Base-by-base conservation (phyloP, 768 basidiomycete species). In the Tricholoma bakamatsutake region DNA sequence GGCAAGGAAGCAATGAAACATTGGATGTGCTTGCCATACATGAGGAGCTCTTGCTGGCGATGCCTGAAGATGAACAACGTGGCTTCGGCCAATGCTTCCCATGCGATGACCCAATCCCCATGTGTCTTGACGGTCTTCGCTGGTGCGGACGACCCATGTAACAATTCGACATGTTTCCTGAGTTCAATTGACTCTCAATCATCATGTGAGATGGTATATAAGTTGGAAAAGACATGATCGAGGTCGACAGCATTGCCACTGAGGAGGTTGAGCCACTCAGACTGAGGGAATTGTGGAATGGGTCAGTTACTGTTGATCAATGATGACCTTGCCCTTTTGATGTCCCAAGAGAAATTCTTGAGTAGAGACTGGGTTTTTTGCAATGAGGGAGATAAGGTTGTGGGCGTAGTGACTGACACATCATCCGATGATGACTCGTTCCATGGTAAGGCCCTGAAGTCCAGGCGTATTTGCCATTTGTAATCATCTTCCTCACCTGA, bases 251-350 rank as follows among this genome's bases (percentile, higher is more conserved):
- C 18, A 1, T 30, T 34, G 17, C 67, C 65, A 0, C 45, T 0
- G 24, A 71, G 39, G 24, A 72, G 46, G 52, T 64, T 63, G 34
- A 24, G 18, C 68, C 68, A 71, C 30, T 68, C 65, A 0, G 46
- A 18, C 27, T 59, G 50, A 0, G 66, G 67, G 58, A 70, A 67
- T 43, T 64, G 57, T 1, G 62, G 64, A 27, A 50, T 47, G 18
- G 40, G 10, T n/a, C 15, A 1, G 11, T n/a, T n/a, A n/a, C 37
- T 13, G 37, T 39, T 39, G 37, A 39, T 4, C 12, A 39, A 12
- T 39, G 37, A 39, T 12, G 15, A 39, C 13, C 13, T 12, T 11
- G 37, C 37, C 15, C 37, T 12, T n/a, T 39, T 39, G 37, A 39
- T 2, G 3, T 24, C 21, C 21, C 3, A 3, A 24, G 21, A 24